These are phyloP conservation scores for Phytophthora vignae DNA, from an alignment of 352 stramenopile species.

Conservation along the genomic window DNA sequence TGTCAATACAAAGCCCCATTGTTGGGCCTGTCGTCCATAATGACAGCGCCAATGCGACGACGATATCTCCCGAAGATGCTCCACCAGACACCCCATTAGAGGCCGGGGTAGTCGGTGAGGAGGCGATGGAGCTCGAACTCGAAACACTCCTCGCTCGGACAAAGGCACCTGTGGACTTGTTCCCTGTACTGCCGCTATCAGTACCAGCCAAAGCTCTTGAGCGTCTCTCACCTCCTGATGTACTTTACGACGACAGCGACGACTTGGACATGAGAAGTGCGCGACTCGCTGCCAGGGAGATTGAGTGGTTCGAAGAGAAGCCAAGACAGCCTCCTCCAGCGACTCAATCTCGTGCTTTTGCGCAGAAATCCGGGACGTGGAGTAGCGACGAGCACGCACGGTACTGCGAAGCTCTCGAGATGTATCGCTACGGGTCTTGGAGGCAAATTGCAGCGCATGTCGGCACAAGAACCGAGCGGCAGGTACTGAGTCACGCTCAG, in stretches of 20 bases:
- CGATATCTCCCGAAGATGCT: not conserved
- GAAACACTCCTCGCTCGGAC: not conserved
- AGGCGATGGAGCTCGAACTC: not conserved
- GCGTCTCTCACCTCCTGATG: not conserved
- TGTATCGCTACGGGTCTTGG: conserved; percentile 22
- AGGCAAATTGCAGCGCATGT: conserved; percentile 22
- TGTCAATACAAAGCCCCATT: not conserved
- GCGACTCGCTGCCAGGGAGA: conserved; percentile 7
- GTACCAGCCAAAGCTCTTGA: not conserved
- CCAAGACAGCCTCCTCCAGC: not conserved
- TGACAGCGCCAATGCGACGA: not conserved
- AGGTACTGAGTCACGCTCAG: conserved; percentile 17
- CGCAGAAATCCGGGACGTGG: conserved; percentile 18
- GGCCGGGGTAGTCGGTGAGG: not conserved
- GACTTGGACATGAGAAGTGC: conserved; percentile 7
- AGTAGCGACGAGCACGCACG: conserved; percentile 20
- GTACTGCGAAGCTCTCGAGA: conserved; percentile 15
- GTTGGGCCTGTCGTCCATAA: not conserved
- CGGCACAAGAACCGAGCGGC: conserved; percentile 20
- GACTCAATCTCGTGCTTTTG: not conserved
- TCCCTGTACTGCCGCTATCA: not conserved
- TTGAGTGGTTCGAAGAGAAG: conserved; percentile 2
- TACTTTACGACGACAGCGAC: conserved; percentile 2
- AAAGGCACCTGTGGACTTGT: not conserved
- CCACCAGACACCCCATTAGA: not conserved